Base-by-base conservation (phyloP, 768 basidiomycete genomes). In the Amanita thiersii region DNA sequence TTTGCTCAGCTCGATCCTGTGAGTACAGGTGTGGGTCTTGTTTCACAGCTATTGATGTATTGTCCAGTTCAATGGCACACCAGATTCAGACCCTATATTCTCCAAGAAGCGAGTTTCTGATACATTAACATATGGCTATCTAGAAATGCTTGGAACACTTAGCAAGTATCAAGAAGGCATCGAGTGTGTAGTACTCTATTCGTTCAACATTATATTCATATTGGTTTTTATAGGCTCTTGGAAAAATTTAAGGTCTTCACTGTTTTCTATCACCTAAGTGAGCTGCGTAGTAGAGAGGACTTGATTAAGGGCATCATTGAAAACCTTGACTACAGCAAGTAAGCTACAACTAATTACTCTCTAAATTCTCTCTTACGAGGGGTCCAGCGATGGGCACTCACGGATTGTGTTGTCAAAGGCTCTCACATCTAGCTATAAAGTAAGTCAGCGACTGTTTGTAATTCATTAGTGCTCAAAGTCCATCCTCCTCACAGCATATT, bases 1-100 rank as follows among this genome's bases (percentile, higher is more conserved):
- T 92, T 99, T 57, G 81, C 81, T 0, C 91, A 97, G 55, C 72
- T 99, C 24, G 93, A 98, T 62, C 89, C 91, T 15, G 92, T 93
- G 50, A 52, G 80, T 57, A 5, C 19, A 23, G 39, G 7, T 18
- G 4, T 10, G n/a, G 1, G 21, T 46, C 34, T 21, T 21, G 5
- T 11, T 25, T 8, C 31, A 2, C 15, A 21, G 26, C 39, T 42
- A 14, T 37, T 40, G 19, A 25, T 17, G 18, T 12, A 4, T 18
- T 25, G 5, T 33, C 14, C 40, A 89, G 86, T 83, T 81, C 53
- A 86, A 84, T 49, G 76, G 79, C 7, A 67, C 72, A 7, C 77
- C 81, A 0, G 79, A 78, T 43, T 75, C 81, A 5, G 86, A 89
- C 52, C 81, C 86, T 0, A 73, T 87, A 38, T 90, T 98, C 52